Base-by-base conservation (phyloP, 2,329 filamentous ascomycete genomes). In the Paecilomyces sp. region DNA sequence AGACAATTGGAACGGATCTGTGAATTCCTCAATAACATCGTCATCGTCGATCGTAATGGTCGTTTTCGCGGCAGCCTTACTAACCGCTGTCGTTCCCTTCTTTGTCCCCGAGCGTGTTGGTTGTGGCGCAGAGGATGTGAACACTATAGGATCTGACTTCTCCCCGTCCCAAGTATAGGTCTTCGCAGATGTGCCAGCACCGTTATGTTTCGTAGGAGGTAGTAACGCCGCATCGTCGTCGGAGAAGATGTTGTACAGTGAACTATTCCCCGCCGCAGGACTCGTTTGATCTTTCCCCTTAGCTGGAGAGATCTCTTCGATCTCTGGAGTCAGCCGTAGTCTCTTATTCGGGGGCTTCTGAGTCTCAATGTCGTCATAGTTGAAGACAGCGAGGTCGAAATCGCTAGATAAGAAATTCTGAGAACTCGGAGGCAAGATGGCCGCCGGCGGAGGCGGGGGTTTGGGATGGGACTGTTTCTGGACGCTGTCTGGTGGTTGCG, bases 91-190 rank as follows among this genome's bases (percentile, higher is more conserved):
- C 8, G 3, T 7, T 51, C 58, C 30, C 47, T 51, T 11, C 30
- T 12, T 18, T 57, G 25, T 13, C 54, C 15, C 2, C 50, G 54
- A 56, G 56, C 33, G 56, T 58, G 6, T 55, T 33, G 63, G 67
- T 55, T 73, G 68, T 3, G 68, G 71, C 0, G 71, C 71, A 18
- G 77, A 76, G 4, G 77, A 80, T 0, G 75, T 78, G 58, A 77
- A 77, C 3, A 72, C 65, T 61, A 79, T 77, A 1, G 76, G 74
- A 63, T 79, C 78, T 1, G 70, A 74, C 3, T 72, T 68, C 31
- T 69, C 60, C 7, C 66, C 63, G 30, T 66, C 60, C 62, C 65
- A 63, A 13, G 6, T 61, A 18, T 36, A 57, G 7, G 61, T 64
- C 58, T 55, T 62, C 28, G 18, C 58, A 25, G 53, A 55, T 7